These are phyloP conservation scores for Cucumis cinereus DNA, from an alignment of 306 rosid genomes.

Conservation along the genomic window DNA sequence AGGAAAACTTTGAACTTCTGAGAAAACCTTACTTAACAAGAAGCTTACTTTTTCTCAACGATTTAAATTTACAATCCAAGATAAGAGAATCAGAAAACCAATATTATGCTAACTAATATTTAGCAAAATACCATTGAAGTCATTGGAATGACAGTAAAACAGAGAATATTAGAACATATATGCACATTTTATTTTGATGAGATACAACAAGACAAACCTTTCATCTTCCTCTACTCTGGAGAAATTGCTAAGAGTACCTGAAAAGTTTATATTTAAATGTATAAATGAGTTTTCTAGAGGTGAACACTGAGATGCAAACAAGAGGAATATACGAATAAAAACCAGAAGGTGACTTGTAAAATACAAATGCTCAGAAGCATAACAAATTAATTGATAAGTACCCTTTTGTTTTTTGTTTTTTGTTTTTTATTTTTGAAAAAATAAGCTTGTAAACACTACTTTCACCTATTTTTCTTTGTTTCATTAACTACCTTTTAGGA, in stretches of 20 bases:
- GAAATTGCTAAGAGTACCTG: conserved; percentile 30
- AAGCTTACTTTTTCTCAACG: not conserved
- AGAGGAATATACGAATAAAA: not conserved
- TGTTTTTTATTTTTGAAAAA: too few species aligned
- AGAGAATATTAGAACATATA: not conserved
- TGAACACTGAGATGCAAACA: not conserved
- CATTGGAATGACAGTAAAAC: not conserved
- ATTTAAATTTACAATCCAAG: not conserved
- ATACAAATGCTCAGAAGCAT: not conserved
- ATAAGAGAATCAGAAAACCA: not conserved
- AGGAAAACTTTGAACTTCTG: not conserved
- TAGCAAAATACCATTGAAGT: not conserved
- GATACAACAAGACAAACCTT: conserved; percentile 32
- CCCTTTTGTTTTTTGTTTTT: too few species aligned
- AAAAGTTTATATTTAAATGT: conserved; percentile 26
- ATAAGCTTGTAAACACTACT: too few species aligned
- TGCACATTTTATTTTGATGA: not conserved
- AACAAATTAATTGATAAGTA: not conserved
- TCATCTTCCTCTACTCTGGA: conserved; percentile 32
- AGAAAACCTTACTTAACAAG: not conserved
- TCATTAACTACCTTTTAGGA: too few species aligned
- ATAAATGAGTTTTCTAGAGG: conserved; percentile 43
- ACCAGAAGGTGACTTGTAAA: not conserved
- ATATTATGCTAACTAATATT: not conserved
- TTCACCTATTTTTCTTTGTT: too few species aligned